These are phyloP conservation scores for Dendrocalamus sinicus DNA, from an alignment of 176 grass and related monocot species.

Conservation along the genomic window DNA sequence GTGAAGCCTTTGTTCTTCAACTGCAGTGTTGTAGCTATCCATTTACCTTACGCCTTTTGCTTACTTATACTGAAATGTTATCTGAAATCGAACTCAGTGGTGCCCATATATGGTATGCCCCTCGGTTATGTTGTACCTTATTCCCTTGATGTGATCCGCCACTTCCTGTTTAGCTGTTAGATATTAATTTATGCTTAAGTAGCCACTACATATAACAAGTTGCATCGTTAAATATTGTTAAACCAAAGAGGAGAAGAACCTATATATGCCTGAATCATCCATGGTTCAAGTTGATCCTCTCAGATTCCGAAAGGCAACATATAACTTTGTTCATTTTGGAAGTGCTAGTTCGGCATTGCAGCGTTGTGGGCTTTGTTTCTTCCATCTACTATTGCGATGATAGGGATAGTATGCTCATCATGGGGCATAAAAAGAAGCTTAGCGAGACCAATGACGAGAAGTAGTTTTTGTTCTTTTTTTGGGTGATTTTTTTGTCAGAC, in stretches of 20 bases:
- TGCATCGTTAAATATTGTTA: constrained; percentile 35
- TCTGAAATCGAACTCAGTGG: constrained; percentile 34
- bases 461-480: neutral
- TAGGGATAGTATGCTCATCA: neutral
- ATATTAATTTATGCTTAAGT: constrained; percentile 34
- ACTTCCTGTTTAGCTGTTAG: constrained; percentile 28
- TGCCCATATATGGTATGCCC: constrained; percentile 41
- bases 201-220: constrained; percentile 46
- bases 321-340: constrained; percentile 29
- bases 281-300: constrained; percentile 33
- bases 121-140: constrained; percentile 53
- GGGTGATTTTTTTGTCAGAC: neutral
- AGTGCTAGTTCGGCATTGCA: neutral
- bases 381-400: neutral
- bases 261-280: neutral
- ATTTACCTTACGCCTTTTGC: constrained; percentile 25
- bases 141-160: constrained; percentile 43
- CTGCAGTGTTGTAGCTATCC: constrained; percentile 16
- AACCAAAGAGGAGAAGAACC: constrained; percentile 37
- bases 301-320: constrained; percentile 30
- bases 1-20: constrained; percentile 42
- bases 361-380: neutral
- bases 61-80: constrained; percentile 42
- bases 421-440: neutral
- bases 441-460: neutral